Evolutionary conservation across 1,284 basidiomycete genomes (phyloP), one percentile per base, ranked within the genome.

Genomic region (Gymnopus androsaceus): DNA sequence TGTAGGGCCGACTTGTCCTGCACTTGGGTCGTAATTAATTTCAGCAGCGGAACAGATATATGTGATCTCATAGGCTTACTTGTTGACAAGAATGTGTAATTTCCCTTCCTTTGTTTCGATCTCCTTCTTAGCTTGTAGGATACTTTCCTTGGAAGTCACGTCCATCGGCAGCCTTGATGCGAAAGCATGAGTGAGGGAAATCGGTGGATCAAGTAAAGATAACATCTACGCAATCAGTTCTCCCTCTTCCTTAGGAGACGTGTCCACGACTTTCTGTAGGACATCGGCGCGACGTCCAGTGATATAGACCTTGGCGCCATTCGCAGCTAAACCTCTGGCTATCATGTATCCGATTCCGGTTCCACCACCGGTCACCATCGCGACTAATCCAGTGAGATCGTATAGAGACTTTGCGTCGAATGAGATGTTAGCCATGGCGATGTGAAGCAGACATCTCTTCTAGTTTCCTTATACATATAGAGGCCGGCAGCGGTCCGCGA

Each of bases 231-330:
- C 76, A 36, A 86, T 66, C 37, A 89, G 72, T 49, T 69, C 65
- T 5, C 83, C 83, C 59, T 72, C 75, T 40, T 67, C 69, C 59
- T 68, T 69, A 42, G 76, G 72, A 76, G 82, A 85, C 15, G 71
- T 72, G 40, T 72, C 69, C 15, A 78, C 74, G 25, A 80, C 75
- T 57, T 77, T 81, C 63, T 87, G 75, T 23, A 92, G 75, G 1
- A 88, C 81, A 5, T 86, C 81, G 44, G 77, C 68, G 48, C 89
- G 78, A 46, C 90, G 75, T 9, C 87, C 86, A 1, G 82, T 83
- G 63, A 94, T 88, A 67, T 94, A 94, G 14, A 94, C 91, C 61
- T 85, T 88, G 14, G 91, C 90, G 2, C 90, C 90, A 63, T 86
- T 88, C 21, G 82, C 81, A 9, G 89, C 88, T 14, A 94, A 77